Evolutionary conservation across 2,329 filamentous ascomycete genomes (phyloP).

Genomic region (Aureobasidium leucospermi): DNA sequence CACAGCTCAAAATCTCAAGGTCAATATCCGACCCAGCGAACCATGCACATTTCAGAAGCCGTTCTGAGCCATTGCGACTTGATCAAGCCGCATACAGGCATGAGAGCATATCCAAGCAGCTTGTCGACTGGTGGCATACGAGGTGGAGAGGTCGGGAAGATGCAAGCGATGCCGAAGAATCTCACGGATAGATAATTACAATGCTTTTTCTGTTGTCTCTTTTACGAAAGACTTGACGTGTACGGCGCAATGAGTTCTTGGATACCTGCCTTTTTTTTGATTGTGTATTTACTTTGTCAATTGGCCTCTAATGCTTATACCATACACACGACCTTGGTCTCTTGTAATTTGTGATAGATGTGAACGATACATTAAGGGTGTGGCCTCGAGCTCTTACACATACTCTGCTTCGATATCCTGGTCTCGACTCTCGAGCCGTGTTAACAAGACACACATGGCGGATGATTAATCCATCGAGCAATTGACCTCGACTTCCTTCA

Average conservation of each 20-base stretch:
- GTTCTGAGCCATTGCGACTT: slow-evolving; percentile 2
- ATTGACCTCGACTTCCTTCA: not conserved
- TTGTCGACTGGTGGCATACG: slow-evolving; percentile 16
- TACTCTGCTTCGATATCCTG: too few species aligned
- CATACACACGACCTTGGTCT: too few species aligned
- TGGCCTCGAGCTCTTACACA: too few species aligned
- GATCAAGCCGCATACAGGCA: slow-evolving; percentile 11
- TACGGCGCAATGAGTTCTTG: not conserved
- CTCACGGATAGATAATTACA: not conserved
- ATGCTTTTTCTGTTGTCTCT: not conserved
- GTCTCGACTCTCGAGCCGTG: too few species aligned
- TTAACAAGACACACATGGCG: too few species aligned
- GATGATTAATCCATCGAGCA: too few species aligned
- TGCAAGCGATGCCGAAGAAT: not conserved
- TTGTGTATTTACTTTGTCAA: too few species aligned
- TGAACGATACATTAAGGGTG: too few species aligned
- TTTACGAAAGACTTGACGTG: not conserved
- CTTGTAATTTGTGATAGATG: too few species aligned
- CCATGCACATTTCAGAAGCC: slow-evolving; percentile 7
- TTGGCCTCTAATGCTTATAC: too few species aligned
- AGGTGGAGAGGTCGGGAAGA: slow-evolving; percentile 12
- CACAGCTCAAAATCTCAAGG: not conserved
- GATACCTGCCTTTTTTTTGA: too few species aligned
- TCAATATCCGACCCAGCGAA: not conserved
- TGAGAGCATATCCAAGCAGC: slow-evolving; percentile 5